Evolutionary conservation across 768 basidiomycete genomes (phyloP), one percentile per base, ranked within the genome.

Genomic region (Antrodiella citrinella): DNA sequence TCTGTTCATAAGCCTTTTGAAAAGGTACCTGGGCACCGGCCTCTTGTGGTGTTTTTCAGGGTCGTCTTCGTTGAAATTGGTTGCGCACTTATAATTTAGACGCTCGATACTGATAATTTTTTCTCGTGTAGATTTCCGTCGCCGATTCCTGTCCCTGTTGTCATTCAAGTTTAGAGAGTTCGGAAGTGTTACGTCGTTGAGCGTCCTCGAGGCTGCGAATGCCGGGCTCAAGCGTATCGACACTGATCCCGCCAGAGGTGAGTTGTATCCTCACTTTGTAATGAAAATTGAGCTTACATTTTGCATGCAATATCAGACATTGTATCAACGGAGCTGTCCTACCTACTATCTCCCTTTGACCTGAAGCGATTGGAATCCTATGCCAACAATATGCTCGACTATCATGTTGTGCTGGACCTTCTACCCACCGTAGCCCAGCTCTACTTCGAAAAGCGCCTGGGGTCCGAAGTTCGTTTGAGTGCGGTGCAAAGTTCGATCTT

Each of bases 151-250:
- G 20, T 77, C 84, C 1, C 69, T 98, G 19, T 73, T 98, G 10
- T 95, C 94, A 0, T 99, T 84, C 71, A 92, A 89, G 64, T 98
- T 99, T 73, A 78, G 91, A 45, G 93, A 96, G 61, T 96, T 98
- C 59, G 84, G 87, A 2, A 84, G 89, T 30, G 82, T 92, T 46
- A 89, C 83, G 13, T 86, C 89, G 0, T 66, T 98, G 51, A 95
- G 88, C 58, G 76, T 98, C 12, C 73, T 98, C 19, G 93, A 97
- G 61, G 91, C 91, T 19, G 82, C 81, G 9, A 91, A 85, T 40
- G 53, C 58, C 4, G 86, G 84, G 0, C 63, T 79, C 24, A 82
- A 77, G 59, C 65, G 68, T 45, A 59, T 70, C 3, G 73, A 74
- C 40, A 62, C 61, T 11, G 65, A 72, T 38, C 66, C 62, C 40